Evolutionary conservation across 495 filamentous ascomycete genomes (phyloP), one percentile per base, ranked within the genome.

Genomic region (Xylaria intraflava): DNA sequence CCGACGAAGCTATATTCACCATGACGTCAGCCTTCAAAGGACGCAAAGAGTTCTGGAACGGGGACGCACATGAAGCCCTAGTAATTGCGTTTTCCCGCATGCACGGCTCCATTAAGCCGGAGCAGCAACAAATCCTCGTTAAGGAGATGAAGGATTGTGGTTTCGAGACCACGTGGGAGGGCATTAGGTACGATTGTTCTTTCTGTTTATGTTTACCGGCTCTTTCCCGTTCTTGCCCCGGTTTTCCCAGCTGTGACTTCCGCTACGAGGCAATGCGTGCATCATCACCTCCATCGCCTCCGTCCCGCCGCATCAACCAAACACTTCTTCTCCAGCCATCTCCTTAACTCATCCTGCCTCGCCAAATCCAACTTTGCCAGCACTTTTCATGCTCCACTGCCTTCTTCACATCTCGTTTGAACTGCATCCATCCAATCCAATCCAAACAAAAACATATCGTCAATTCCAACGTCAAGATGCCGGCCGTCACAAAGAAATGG

Each of bases 181-280:
- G 48, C 7, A 62, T 71, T 35, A 60, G 70, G 71, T 72, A 67
- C 33, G 65, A 65, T 36, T 27, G 12, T 29, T 16, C 7, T 56
- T 53, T 46, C 11, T 51, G 1, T 53, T 44, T 30, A 19, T 38
- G 12, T 38, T 17, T 38, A n/a, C n/a, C 26, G 6, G 40, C 27
- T 20, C 51, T 57, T 2, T 16, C 10, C 17, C 20, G n/a, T n/a
- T n/a, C n/a, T n/a, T n/a, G n/a, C n/a, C n/a, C n/a, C n/a, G n/a
- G n/a, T n/a, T n/a, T n/a, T n/a, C n/a, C n/a, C n/a, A n/a, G n/a
- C n/a, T n/a, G n/a, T n/a, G 4, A 31, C 16, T 29, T 23, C 35
- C 26, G 40, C 35, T 11, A 4, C 44, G 27, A 46, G 38, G 38
- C 36, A 31, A 51, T 20, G 39, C 41, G 23, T 19, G 31, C 31